Evolutionary conservation across 192 early-diverging fungal species (phyloP), one percentile per base, ranked within the genome.

Genomic region (Diversispora eburnea): DNA sequence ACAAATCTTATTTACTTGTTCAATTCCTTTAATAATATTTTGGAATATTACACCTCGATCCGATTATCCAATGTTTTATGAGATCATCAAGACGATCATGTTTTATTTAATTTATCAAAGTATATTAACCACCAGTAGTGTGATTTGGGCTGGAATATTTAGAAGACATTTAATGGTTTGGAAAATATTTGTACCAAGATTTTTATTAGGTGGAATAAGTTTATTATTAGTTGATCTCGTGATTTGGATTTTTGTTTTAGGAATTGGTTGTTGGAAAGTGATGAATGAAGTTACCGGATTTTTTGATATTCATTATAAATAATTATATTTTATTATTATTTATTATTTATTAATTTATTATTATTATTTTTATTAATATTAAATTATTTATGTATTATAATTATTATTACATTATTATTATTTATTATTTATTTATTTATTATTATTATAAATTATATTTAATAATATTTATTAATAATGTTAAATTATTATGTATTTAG

Each of bases 101-200:
- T 72, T 81, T 56, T 86, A 86, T 78, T 78, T 77, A 60, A 80
- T 81, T 59, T 84, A 85, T 70, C 73, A 87, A 65, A 73, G 80
- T 51, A 20, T 84, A 56, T 67, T 84, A 4, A 55, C 86, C 57
- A 73, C 76, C 1, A 79, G 78, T 42, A 73, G 84, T 12, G 86
- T 88, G 41, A 76, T 86, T 45, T 83, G 84, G 48, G 92, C 89
- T 0, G 90, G 86, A 9, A 78, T 81, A 74, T 92, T 94, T 77
- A 78, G 92, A 56, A 82, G 96, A 1, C 95, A 98, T 78, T 84
- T 97, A 72, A 97, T 97, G 96, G 93, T 95, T n/a, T 98, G 95
- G 96, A 94, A 93, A 70, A 86, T 97, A 8, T 98, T 94, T 91
- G 94, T 92, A 9, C 95, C 96, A 1, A 84, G 95, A 72, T 95